Conservation (phyloP, 2,329 filamentous ascomycete genomes). For the Alternaria incomplexa region DNA sequence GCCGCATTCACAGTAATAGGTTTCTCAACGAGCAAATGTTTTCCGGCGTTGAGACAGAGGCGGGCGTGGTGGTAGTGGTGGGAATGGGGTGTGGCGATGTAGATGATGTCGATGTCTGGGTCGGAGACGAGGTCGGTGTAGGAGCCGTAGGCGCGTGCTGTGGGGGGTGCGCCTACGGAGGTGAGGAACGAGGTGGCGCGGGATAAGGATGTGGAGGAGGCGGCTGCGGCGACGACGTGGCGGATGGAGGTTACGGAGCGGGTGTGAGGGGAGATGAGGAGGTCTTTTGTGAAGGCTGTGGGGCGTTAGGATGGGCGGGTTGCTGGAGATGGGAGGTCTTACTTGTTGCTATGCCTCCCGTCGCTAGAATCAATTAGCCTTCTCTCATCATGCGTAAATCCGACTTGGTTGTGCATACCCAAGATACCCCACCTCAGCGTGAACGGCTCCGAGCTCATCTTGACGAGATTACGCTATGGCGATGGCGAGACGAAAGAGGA, state of each 20-base stretch:
- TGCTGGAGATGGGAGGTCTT: background rate
- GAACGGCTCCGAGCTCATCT: constrained; percentile 26
- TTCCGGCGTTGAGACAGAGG: constrained; percentile 81
- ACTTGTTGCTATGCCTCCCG: constrained; percentile 42
- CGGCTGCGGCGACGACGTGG: constrained; percentile 81
- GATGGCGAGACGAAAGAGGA: background rate
- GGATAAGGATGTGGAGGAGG: constrained; percentile 74
- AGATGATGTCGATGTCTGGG: constrained; percentile 81
- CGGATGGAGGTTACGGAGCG: constrained; percentile 51
- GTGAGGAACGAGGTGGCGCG: constrained; percentile 76
- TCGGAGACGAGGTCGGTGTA: constrained; percentile 83
- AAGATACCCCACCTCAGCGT: constrained; percentile 35
- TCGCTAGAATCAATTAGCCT: constrained; percentile 59
- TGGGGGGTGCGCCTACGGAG: constrained; percentile 68
- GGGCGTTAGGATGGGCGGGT: constrained; percentile 33
- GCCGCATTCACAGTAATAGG: constrained; percentile 82
- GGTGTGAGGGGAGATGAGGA: constrained; percentile 59
- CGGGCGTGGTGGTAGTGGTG: constrained; percentile 92
- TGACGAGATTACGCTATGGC: background rate
- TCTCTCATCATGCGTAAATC: background rate
- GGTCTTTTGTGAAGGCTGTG: constrained; percentile 76
- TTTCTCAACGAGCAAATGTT: constrained; percentile 91
- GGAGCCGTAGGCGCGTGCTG: constrained; percentile 76
- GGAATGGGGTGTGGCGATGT: constrained; percentile 88
- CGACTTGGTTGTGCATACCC: constrained; percentile 8